Conservation (phyloP, 2,329 filamentous ascomycete genomes). For the Cadophora malorum region DNA sequence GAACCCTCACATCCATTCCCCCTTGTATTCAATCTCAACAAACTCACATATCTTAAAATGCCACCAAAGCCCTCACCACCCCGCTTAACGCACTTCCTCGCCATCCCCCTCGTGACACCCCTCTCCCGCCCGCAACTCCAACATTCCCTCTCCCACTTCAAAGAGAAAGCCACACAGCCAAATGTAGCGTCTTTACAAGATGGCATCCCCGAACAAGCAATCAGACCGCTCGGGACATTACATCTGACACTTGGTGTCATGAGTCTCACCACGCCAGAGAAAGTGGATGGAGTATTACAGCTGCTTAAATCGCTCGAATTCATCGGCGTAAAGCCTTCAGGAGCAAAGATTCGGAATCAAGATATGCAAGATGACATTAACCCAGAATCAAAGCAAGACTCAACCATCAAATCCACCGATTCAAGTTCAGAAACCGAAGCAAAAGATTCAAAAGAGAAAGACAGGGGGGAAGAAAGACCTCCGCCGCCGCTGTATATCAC, state of each 20-base stretch:
- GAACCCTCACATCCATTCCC: neutral
- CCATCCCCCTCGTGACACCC: conserved; percentile 71
- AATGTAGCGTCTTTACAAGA: conserved; percentile 46
- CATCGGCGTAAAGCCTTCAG: conserved; percentile 48
- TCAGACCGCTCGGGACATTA: conserved; percentile 79
- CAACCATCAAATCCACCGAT: neutral
- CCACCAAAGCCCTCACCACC: conserved; percentile 38
- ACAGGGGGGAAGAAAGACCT: conserved; percentile 8
- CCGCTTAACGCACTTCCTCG: conserved; percentile 75
- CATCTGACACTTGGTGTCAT: conserved; percentile 90
- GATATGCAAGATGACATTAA: neutral
- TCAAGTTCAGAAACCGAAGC: conserved; percentile 19
- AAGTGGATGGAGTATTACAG: conserved; percentile 53
- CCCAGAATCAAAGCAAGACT: neutral
- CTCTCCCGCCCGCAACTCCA: conserved; percentile 69
- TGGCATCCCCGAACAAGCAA: conserved; percentile 67
- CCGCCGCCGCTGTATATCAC: conserved; percentile 47
- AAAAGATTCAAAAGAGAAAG: neutral
- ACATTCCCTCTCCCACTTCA: conserved; percentile 61
- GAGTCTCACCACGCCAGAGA: conserved; percentile 64
- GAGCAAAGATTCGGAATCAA: conserved; percentile 35
- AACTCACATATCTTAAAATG: neutral
- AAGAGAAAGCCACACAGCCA: conserved; percentile 52
- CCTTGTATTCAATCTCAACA: neutral
- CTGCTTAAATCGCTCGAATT: conserved; percentile 55